A percentile compares a stretch with the other conserved stretches of the same genome.
Conservation (phyloP, 2,329 filamentous ascomycete species). For the Ceratocystis papillata region DNA sequence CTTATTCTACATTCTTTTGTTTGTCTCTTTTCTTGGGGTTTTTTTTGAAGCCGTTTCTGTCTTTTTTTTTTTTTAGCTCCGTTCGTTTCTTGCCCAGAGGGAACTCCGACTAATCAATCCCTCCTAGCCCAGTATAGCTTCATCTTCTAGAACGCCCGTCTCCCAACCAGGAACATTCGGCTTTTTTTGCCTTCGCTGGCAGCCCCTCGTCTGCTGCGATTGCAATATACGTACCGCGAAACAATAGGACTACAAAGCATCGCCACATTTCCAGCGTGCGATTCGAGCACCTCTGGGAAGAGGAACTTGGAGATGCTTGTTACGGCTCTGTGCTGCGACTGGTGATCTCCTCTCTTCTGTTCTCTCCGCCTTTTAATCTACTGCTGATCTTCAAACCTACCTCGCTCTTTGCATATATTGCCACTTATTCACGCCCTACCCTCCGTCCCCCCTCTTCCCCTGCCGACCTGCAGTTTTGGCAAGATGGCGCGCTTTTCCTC, state of each 20-base stretch:
- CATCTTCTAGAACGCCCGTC: slow-evolving; percentile 1
- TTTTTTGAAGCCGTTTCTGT: slow-evolving; percentile 3
- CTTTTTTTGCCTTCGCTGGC: neutral
- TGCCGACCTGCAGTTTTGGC: neutral
- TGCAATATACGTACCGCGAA: neutral
- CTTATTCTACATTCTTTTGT: slow-evolving; percentile 3
- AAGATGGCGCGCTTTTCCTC: slow-evolving; percentile 14
- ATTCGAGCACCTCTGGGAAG: neutral
- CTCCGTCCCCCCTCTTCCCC: neutral
- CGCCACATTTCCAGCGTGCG: neutral
- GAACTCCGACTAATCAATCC: neutral
- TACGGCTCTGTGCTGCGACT: slow-evolving; percentile 11
- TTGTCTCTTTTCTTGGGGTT: slow-evolving; percentile 1
- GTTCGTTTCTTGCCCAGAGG: neutral
- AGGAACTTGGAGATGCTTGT: slow-evolving; percentile 8
- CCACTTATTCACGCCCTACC: neutral
- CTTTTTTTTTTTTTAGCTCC: slow-evolving; percentile 15
- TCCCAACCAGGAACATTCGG: neutral
- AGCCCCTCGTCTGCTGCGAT: neutral
- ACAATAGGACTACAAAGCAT: neutral
- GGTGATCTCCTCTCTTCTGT: slow-evolving; percentile 1
- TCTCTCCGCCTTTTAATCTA: neutral
- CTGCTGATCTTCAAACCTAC: neutral
- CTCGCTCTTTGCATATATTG: neutral
- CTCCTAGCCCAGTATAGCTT: slow-evolving; percentile 2